These are phyloP conservation scores for Sporothrix variecibatus DNA, from an alignment of 2,329 filamentous ascomycete species.

Conservation along the genomic window DNA sequence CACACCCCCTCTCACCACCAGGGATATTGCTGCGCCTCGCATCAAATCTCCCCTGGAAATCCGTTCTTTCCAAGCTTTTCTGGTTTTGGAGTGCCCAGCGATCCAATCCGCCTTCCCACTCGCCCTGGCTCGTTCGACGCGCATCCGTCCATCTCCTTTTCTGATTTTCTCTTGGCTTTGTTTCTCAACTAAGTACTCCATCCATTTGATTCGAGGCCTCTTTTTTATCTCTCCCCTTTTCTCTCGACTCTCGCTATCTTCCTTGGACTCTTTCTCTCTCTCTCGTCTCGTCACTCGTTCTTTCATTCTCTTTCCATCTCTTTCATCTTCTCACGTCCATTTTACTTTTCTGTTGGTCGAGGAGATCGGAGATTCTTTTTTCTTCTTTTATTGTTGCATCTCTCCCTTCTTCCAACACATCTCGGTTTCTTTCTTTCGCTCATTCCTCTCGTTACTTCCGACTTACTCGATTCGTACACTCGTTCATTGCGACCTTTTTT, in stretches of 20 bases:
- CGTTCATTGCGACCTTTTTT: conserved; percentile 4
- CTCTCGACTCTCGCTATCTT: background rate
- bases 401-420: background rate
- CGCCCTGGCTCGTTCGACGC: background rate
- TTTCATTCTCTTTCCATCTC: background rate
- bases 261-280: background rate
- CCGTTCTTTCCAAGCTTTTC: conserved; percentile 20
- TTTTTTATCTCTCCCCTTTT: background rate
- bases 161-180: conserved; percentile 4
- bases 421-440: background rate
- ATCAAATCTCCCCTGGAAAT: conserved; percentile 31
- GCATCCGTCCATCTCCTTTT: conserved; percentile 11
- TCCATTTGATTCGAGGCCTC: background rate
- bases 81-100: conserved; percentile 20
- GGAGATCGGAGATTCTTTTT: background rate
- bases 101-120: conserved; percentile 6
- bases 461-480: conserved; percentile 20
- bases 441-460: conserved; percentile 15
- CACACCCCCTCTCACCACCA: background rate
- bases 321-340: background rate
- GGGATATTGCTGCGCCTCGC: conserved; percentile 31
- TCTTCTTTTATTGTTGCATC: background rate
- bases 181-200: background rate
- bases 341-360: conserved; percentile 1
- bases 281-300: conserved; percentile 7